Evolutionary conservation across 805 yeast genomes (phyloP).

Genomic region (Sungouiella thailandica): DNA sequence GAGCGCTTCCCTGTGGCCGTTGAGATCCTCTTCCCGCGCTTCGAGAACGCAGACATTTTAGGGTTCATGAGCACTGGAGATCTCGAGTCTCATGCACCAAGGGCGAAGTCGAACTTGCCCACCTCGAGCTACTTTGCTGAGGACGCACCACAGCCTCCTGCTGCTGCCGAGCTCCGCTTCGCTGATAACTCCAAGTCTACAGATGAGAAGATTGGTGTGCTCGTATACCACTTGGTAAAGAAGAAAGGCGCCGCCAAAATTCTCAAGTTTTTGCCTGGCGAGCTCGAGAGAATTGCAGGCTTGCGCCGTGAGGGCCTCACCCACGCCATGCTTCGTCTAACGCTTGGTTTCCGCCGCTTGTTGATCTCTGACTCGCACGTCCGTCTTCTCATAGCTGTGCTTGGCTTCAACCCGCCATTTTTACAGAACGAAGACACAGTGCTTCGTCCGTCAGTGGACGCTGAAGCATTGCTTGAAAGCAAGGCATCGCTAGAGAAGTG

Average conservation of each 20-base stretch:
- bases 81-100: conserved; percentile 13
- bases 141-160: conserved; percentile 19
- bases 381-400: conserved; percentile 40
- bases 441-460: conserved; percentile 28
- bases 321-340: conserved; percentile 8
- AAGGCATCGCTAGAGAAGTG: conserved; percentile 39
- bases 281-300: conserved; percentile 28
- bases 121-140: conserved; percentile 12
- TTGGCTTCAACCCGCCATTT: conserved; percentile 44
- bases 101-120: neutral
- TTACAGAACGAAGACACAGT: conserved; percentile 35
- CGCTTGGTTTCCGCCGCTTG: conserved; percentile 17
- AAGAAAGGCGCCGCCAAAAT: conserved; percentile 26
- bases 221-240: conserved; percentile 45
- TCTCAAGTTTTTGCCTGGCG: conserved; percentile 41
- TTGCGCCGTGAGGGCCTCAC: neutral
- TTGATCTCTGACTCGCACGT: conserved; percentile 45
- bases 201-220: conserved; percentile 47
- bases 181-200: conserved; percentile 23
- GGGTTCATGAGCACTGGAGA: conserved; percentile 63
- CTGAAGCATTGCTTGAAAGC: conserved; percentile 28
- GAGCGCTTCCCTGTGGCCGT: conserved; percentile 49
- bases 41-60: conserved; percentile 40
- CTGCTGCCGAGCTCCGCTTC: conserved; percentile 34
- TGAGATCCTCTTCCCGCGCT: conserved; percentile 65